A percentile compares a stretch with the other conserved stretches of the same genome.
phyloP scores from a whole-genome alignment of 768 basidiomycete genomes.

The Lactifluus pinguis region DNA sequence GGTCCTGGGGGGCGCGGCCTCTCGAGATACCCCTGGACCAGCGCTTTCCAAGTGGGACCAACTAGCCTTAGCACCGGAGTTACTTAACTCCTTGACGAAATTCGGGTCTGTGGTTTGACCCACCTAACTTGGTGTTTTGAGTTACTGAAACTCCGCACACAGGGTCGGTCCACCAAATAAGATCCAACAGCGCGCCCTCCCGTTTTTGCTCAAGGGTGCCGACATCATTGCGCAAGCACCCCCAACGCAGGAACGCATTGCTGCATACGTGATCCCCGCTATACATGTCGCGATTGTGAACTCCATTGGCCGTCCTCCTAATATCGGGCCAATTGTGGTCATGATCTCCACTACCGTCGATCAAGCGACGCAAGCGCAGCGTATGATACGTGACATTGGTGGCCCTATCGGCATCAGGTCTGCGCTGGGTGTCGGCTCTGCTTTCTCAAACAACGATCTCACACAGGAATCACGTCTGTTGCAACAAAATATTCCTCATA shows the following conservation, averaged over 20 bases:
- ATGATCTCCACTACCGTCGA: slow-evolving; percentile 98
- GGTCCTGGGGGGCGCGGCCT: slow-evolving; percentile 41
- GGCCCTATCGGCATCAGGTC: slow-evolving; percentile 88
- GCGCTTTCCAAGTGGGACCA: slow-evolving; percentile 96
- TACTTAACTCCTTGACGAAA: slow-evolving; percentile 81
- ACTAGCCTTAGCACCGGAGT: slow-evolving; percentile 72
- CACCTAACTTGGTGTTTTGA: slow-evolving; percentile 1
- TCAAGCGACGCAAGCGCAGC: slow-evolving; percentile 94
- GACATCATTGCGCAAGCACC: slow-evolving; percentile 99
- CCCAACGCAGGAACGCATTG: slow-evolving; percentile 96
- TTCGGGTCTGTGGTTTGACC: slow-evolving; percentile 64
- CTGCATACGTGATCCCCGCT: slow-evolving; percentile 90
- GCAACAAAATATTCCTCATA: slow-evolving; percentile 88
- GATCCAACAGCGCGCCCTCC: slow-evolving; percentile 94
- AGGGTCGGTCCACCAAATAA: slow-evolving; percentile 98
- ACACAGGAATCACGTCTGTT: slow-evolving; percentile 73
- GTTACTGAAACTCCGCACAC: slow-evolving; percentile 9
- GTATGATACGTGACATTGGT: slow-evolving; percentile 91
- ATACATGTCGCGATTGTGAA: slow-evolving; percentile 73
- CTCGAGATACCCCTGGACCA: slow-evolving; percentile 61
- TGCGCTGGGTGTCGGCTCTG: slow-evolving; percentile 77
- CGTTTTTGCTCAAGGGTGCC: slow-evolving; percentile 85
- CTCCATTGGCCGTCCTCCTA: slow-evolving; percentile 44
- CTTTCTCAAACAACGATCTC: slow-evolving; percentile 50
- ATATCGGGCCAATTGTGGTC: slow-evolving; percentile 78